phyloP scores from a whole-genome alignment of 2,329 filamentous ascomycete species.

The Beauveria caledonica region DNA sequence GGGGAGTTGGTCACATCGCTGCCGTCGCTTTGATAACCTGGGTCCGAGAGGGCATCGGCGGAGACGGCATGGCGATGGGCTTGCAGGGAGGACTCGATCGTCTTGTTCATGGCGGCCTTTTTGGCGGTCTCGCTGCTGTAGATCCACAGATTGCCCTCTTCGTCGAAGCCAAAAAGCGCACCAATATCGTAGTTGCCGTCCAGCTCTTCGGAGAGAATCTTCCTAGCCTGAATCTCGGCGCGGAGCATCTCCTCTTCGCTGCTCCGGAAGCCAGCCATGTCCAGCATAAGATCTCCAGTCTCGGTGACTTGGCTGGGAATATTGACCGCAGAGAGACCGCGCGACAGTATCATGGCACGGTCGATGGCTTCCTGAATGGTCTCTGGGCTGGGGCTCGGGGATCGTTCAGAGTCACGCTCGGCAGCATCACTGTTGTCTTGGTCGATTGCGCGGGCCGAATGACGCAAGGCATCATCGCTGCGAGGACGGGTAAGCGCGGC shows the following conservation, averaged over 20 bases:
- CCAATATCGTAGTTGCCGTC: constrained; percentile 96
- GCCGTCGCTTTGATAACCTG: constrained; percentile 90
- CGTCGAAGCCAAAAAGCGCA: constrained; percentile 87
- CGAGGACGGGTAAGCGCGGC: constrained; percentile 35
- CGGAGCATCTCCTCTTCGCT: constrained; percentile 86
- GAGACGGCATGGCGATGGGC: constrained; percentile 42
- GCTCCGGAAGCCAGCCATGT: constrained; percentile 95
- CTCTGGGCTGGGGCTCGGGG: constrained; percentile 69
- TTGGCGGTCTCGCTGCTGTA: constrained; percentile 97
- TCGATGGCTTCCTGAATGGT: constrained; percentile 68
- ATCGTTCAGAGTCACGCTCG: constrained; percentile 46
- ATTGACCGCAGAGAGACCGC: constrained; percentile 80
- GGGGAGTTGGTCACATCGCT: constrained; percentile 49
- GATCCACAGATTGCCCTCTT: constrained; percentile 97
- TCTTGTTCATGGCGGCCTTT: constrained; percentile 68
- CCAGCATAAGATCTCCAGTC: constrained; percentile 88
- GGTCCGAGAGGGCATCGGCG: constrained; percentile 82
- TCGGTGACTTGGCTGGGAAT: constrained; percentile 92
- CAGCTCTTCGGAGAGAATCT: constrained; percentile 85
- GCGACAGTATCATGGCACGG: constrained; percentile 75
- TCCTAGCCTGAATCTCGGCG: constrained; percentile 87
- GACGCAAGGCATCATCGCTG: constrained; percentile 47
- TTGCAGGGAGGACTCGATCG: constrained; percentile 42
- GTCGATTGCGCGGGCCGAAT: constrained; percentile 32
- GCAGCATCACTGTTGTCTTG: constrained; percentile 29